These are phyloP conservation scores for Colletotrichum agaves DNA, from an alignment of 2,329 filamentous ascomycete species.

Conservation along the genomic window DNA sequence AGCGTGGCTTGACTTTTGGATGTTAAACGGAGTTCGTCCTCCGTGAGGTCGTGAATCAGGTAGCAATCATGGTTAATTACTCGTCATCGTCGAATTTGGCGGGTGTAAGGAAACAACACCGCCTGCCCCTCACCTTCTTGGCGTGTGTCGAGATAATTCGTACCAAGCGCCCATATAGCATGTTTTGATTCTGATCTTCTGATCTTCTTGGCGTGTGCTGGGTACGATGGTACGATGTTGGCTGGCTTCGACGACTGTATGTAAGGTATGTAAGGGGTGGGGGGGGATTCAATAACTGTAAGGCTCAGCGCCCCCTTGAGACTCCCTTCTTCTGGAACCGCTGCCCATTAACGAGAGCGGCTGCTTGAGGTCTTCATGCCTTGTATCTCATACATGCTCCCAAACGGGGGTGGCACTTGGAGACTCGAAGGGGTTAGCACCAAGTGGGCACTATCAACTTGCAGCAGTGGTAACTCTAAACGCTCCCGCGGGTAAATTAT, in stretches of 20 bases:
- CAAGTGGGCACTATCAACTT: conserved; percentile 12
- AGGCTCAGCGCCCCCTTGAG: conserved; percentile 12
- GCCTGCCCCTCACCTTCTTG: not conserved
- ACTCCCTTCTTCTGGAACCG: not conserved
- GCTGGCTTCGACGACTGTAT: not conserved
- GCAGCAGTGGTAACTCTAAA: conserved; percentile 22
- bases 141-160: too few species aligned
- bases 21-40: not conserved
- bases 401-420: conserved; percentile 14
- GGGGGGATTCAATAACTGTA: conserved; percentile 6
- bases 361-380: too few species aligned
- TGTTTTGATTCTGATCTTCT: too few species aligned
- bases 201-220: not conserved
- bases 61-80: not conserved
- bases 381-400: not conserved
- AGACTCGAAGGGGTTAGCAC: not conserved
- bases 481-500: conserved; percentile 15
- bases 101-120: not conserved
- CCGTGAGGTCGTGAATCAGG: not conserved
- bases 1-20: not conserved
- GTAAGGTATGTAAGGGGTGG: too few species aligned
- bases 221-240: not conserved
- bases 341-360: not conserved
- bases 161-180: too few species aligned
- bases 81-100: not conserved